phyloP scores from a whole-genome alignment of 2,329 filamentous ascomycete species.

The Aspergillus carbonarius region DNA sequence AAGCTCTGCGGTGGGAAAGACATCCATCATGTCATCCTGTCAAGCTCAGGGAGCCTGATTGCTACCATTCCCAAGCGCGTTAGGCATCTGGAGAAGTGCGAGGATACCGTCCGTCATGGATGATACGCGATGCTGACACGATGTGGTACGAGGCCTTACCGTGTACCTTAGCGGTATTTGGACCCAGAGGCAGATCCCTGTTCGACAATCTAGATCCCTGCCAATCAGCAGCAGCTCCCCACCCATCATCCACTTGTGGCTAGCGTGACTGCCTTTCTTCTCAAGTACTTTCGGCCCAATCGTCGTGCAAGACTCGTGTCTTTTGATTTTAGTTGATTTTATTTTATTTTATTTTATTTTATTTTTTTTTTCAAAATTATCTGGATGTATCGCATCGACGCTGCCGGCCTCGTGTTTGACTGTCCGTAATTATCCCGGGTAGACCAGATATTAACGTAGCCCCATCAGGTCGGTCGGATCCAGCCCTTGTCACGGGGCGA shows the following conservation, averaged over 20 bases:
- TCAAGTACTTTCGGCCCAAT: slow-evolving; percentile 16
- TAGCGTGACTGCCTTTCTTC: slow-evolving; percentile 15
- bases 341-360: background rate
- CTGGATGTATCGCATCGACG: background rate
- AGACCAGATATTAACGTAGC: background rate
- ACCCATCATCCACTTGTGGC: slow-evolving; percentile 20
- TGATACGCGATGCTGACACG: slow-evolving; percentile 18
- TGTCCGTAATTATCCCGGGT: background rate
- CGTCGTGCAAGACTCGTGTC: slow-evolving; percentile 12
- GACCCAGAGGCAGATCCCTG: slow-evolving; percentile 26
- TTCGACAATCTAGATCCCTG: slow-evolving; percentile 27
- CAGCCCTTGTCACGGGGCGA: slow-evolving; percentile 4
- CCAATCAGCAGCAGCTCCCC: slow-evolving; percentile 31
- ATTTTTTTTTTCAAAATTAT: slow-evolving; percentile 18
- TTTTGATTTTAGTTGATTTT: slow-evolving; percentile 10
- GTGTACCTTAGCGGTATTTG: slow-evolving; percentile 19
- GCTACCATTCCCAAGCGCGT: slow-evolving; percentile 13
- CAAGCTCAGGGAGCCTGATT: slow-evolving; percentile 7
- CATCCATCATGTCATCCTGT: slow-evolving; percentile 6
- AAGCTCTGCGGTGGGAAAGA: slow-evolving; percentile 1
- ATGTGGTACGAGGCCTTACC: slow-evolving; percentile 14
- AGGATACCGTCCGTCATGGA: slow-evolving; percentile 5
- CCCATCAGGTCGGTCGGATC: slow-evolving; percentile 4
- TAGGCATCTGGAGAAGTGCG: slow-evolving; percentile 6
- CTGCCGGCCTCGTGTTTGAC: slow-evolving; percentile 9